Evolutionary conservation across 139 green algal species (phyloP).

Genomic region (Tetraselmis chui): DNA sequence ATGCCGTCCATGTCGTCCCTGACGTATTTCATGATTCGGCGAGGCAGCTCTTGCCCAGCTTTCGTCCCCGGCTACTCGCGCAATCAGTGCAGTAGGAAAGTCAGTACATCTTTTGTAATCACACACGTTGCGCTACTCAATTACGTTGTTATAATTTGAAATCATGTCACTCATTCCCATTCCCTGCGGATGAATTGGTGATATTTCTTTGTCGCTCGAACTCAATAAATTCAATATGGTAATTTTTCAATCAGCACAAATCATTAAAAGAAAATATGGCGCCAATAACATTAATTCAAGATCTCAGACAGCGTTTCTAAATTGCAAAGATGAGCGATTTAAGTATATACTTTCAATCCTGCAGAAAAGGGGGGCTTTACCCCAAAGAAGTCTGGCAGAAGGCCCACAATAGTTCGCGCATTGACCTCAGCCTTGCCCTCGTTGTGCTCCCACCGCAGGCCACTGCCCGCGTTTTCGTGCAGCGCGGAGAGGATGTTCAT

Average conservation of each 20-base stretch:
- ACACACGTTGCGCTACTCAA: no score
- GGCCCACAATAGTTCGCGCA: not conserved
- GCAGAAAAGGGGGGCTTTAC: not conserved
- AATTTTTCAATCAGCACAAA: no score
- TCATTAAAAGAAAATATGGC: no score
- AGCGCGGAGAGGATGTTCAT: not conserved
- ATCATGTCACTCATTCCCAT: no score
- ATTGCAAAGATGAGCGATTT: no score
- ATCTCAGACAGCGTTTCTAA: not conserved
- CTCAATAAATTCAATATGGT: no score
- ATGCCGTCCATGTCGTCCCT: not conserved
- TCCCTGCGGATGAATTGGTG: no score
- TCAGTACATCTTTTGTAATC: no score
- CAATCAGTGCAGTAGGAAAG: not conserved
- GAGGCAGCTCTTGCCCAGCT: not conserved
- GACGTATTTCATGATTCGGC: not conserved
- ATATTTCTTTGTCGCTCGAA: no score
- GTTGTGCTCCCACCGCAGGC: not conserved
- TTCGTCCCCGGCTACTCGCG: not conserved
- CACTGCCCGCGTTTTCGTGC: not conserved
- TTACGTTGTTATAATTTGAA: no score
- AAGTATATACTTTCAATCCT: no score
- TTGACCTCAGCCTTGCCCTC: not conserved
- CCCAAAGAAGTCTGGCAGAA: not conserved
- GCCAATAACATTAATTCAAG: no score